Evolutionary conservation across 139 green algal genomes (phyloP), one percentile per base, ranked within the genome.

Genomic region (Nannochloris sp.): DNA sequence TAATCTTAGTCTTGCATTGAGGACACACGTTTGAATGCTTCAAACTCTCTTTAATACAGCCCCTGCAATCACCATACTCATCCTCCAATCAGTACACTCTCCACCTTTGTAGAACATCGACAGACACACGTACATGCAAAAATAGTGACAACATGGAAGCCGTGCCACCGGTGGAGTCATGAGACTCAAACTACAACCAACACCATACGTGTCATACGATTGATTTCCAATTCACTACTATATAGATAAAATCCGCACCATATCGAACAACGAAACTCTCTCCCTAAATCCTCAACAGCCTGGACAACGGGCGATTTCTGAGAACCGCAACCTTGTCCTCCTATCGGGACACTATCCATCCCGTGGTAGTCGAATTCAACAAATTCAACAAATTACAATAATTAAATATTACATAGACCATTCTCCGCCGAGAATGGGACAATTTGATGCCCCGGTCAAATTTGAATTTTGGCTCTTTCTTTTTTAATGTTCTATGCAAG

Each of bases 61-160:
- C 12, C 56, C 65, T 81, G 70, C 49, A 63, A 11, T 36, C 3
- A 64, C 2, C 0, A 23, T 23, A 23, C 20, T 23, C 20, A 23
- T 23, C 20, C 20, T 23, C 10, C 51, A 12, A 33, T 60, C 51
- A 37, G 11, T 45, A 37, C 28, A 45, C 12, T 12, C 49, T 56
- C 20, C 20, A 23, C 20, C 20, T 0, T 23, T 23, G 20, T 23
- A 23, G 20, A 23, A 23, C 20, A 23, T 23, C 20, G 20, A 63
- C 16, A 29, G 58, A 51, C 6, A 6, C 10, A 63, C 74, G 74
- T 59, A 81, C 74, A 49, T 56, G 58, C 75, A 82, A 40, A 82
- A 79, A 63, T 80, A 82, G 71, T 82, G 75, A 63, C 71, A 82
- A 59, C 75, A 82, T 2, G 69, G 56, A 6, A 76, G 63, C 10